Percentiles rank a stretch among this genome's conserved stretches.
Evolutionary conservation across 805 yeast species (phyloP).

Genomic region (Hanseniaspora guilliermondii): DNA sequence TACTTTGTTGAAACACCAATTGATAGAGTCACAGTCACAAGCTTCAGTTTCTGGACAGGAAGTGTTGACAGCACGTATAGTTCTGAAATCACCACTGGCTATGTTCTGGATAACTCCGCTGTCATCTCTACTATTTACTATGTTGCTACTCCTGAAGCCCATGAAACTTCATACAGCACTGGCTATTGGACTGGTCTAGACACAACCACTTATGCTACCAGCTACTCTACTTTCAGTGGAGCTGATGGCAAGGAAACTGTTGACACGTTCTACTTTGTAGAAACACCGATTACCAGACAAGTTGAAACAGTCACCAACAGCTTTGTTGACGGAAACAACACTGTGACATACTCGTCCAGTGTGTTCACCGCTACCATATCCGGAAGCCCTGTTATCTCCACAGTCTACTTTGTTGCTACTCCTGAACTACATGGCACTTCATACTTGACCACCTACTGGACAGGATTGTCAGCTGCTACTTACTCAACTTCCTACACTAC

Average conservation of each 20-base stretch:
- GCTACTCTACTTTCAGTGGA: conserved; percentile 15
- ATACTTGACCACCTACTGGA: background rate
- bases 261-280: conserved; percentile 15
- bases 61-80: no score
- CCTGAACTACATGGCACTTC: conserved; percentile 3
- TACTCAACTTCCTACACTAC: no score
- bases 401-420: conserved; percentile 6
- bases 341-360: conserved; percentile 13
- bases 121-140: conserved; percentile 16
- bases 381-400: background rate
- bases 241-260: conserved; percentile 15
- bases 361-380: conserved; percentile 7
- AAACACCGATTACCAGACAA: conserved; percentile 15
- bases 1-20: no score
- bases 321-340: background rate
- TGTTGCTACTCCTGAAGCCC: conserved; percentile 17
- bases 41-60: no score
- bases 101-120: no score
- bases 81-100: no score
- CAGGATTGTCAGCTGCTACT: no score
- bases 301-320: background rate
- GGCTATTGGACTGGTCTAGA: conserved; percentile 7
- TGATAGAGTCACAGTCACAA: no score
- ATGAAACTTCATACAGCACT: background rate
- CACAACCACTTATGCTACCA: conserved; percentile 14